phyloP scores from a whole-genome alignment of 2,329 filamentous ascomycete genomes.

The Colletotrichum sp. region DNA sequence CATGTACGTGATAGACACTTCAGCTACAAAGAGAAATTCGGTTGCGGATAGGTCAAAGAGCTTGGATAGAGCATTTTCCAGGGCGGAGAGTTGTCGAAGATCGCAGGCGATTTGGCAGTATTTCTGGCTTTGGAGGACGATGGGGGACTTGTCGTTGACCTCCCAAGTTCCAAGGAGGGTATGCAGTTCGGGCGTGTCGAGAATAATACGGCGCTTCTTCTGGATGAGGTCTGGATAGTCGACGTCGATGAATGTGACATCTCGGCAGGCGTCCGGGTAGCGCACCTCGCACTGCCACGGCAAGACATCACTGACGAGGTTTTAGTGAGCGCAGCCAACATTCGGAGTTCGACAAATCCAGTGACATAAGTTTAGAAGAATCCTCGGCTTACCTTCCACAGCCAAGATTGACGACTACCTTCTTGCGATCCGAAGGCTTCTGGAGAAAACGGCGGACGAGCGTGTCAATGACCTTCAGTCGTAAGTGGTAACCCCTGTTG shows the following conservation, averaged over 20 bases:
- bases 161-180: conserved; percentile 63
- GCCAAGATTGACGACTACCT: conserved; percentile 82
- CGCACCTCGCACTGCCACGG: conserved; percentile 81
- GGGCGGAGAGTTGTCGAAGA: conserved; percentile 66
- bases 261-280: conserved; percentile 61
- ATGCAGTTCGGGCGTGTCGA: conserved; percentile 63
- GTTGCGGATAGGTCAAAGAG: conserved; percentile 56
- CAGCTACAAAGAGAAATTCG: conserved; percentile 79
- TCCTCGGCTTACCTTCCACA: conserved; percentile 78
- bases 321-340: conserved; percentile 8
- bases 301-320: conserved; percentile 70
- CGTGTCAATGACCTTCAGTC: conserved; percentile 81
- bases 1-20: conserved; percentile 94
- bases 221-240: conserved; percentile 83
- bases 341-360: neutral
- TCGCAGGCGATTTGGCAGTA: conserved; percentile 87
- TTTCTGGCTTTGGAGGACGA: conserved; percentile 68
- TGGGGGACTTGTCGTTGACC: conserved; percentile 48
- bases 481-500: conserved; percentile 87
- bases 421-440: conserved; percentile 56
- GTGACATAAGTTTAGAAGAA: neutral
- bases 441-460: conserved; percentile 76
- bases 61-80: conserved; percentile 63
- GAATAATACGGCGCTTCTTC: conserved; percentile 73
- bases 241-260: conserved; percentile 78